phyloP scores from a whole-genome alignment of 2,329 filamentous ascomycete species.

The Endothia cerciana region DNA sequence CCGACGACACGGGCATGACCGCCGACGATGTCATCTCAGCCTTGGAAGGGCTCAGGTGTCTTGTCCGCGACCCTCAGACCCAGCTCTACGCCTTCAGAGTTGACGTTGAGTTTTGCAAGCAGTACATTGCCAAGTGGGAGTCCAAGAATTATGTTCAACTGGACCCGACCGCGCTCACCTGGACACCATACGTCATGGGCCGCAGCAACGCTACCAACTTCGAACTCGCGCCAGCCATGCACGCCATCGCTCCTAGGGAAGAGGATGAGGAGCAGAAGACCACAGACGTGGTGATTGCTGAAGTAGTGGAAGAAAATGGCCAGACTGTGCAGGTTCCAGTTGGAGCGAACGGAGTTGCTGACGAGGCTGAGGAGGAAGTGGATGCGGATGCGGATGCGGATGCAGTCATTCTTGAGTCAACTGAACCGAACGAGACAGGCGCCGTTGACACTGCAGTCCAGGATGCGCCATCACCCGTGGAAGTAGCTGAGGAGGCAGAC shows the following conservation, averaged over 20 bases:
- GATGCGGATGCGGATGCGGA: constrained; percentile 21
- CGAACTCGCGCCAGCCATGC: constrained; percentile 78
- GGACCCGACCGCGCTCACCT: constrained; percentile 78
- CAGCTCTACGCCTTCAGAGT: constrained; percentile 88
- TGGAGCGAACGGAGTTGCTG: constrained; percentile 31
- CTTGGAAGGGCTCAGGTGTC: constrained; percentile 83
- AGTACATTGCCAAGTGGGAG: constrained; percentile 89
- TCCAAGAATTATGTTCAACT: constrained; percentile 85
- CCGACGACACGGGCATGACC: constrained; percentile 91
- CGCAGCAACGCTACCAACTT: constrained; percentile 81
- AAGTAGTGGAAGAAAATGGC: constrained; percentile 39
- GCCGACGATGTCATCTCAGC: constrained; percentile 95
- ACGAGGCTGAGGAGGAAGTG: constrained; percentile 38
- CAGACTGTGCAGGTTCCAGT: constrained; percentile 36
- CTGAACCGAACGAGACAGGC: constrained; percentile 42
- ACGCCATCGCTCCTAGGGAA: constrained; percentile 85
- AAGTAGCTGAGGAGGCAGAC: constrained; percentile 1
- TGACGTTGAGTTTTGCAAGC: constrained; percentile 81
- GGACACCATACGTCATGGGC: constrained; percentile 98
- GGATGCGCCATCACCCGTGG: constrained; percentile 21
- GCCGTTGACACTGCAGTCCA: constrained; percentile 14
- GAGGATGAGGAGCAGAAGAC: constrained; percentile 61
- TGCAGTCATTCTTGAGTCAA: constrained; percentile 42
- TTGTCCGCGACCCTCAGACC: constrained; percentile 87
- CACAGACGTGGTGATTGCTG: constrained; percentile 36